Base-by-base conservation (phyloP, 495 filamentous ascomycete genomes). In the Annulohypoxylon moriforme region DNA sequence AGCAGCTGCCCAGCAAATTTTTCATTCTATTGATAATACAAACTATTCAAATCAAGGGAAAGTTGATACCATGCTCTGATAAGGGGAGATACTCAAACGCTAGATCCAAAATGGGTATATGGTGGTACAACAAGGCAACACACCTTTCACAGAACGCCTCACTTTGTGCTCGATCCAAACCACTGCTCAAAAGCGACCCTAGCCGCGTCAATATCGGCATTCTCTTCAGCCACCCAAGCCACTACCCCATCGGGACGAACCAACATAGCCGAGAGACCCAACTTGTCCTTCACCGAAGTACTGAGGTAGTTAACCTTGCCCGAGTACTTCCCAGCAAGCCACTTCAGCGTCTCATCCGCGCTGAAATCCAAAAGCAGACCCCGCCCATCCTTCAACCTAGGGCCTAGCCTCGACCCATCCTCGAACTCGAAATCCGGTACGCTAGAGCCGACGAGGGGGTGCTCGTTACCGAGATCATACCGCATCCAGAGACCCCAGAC, bases 201-300 rank as follows among this genome's bases (percentile, higher is more conserved):
- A 36, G 60, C 67, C 36, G 60, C 68, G 1, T 67, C 64, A 5
- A 72, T 9, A 60, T 74, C 71, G 0, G 63, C 25, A 33, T 60
- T 64, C 25, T 53, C 57, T 8, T 68, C 68, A 2, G 55, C 42
- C n/a, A 68, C 69, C 78, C 78, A 81, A 38, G 76, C 74, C 46
- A 79, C 77, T 56, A 78, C 24, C 0, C 78, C 78, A 68, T 81
- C 78, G 2, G 78, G 78, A 3, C 78, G 77, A 22, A 81, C 31
- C 60, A 81, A 53, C 53, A 79, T 64, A 14, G 67, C 71, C 7
- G 61, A 20, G 6, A 79, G 69, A 3, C 68, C 74, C 4, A 65
- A 53, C 31, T 47, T 68, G 16, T 79, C 74, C 60, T 73, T 76
- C 11, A 76, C 74, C n/a, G 52, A 33, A 9, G 64, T 7, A 8